Evolutionary conservation across 176 grass and related monocot species (phyloP), one percentile per base, ranked within the genome.

Genomic region (Saccharum spontaneum): DNA sequence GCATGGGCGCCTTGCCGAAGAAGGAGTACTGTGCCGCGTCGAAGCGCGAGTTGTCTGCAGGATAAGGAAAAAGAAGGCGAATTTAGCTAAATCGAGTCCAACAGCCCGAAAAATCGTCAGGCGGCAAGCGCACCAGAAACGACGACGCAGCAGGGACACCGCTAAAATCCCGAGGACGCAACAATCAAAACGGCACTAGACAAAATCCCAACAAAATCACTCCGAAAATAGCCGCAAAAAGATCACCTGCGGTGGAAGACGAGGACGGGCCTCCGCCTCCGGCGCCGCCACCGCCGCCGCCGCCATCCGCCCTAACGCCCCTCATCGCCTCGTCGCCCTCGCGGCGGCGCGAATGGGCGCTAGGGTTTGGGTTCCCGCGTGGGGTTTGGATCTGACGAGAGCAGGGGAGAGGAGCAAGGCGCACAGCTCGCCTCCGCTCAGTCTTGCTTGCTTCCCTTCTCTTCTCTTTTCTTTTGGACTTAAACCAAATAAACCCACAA

Each of bases 1-100:
- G 91, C 88, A 92, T 78, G 20, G 78, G 41, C 49, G 81, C 76
- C 85, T 95, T 94, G 30, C 91, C 91, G 14, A 95, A 98, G 77
- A 98, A 95, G 33, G 88, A 74, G 38, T 98, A 98, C 86, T 85
- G 90, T 71, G 78, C 75, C 40, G 91, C 90, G 79, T 98, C 97
- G 75, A 95, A 98, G 44, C 46, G 74, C 69, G 77, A 49, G 76
- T 76, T 90, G 22, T 83, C 95, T 98, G 91, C 84, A 65, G 6
- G 18, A 65, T 59, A 78, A 49, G 30, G 57, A 11, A 43, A 74
- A 66, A 23, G 15, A 40, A 59, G 44, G n/a, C 49, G 80, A 86
- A 82, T 70, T 82, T 67, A 75, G 55, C 76, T 39, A 34, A 34
- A 50, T 30, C 76, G 13, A 81, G 23, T 63, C 68, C 69, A 62